phyloP scores from a whole-genome alignment of 169 alveolate species.

The Plasmodium falciparum region DNA sequence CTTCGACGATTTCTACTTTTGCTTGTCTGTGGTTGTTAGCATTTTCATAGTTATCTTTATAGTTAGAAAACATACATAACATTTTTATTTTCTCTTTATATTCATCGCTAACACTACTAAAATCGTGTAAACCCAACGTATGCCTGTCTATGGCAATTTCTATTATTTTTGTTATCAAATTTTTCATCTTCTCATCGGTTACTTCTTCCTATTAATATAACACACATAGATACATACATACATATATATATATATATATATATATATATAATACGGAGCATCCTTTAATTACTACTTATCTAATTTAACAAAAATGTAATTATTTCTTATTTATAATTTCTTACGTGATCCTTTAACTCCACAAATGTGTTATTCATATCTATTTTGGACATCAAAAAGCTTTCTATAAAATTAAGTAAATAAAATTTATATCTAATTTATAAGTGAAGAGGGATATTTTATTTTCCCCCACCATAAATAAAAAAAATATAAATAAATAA shows the following conservation, averaged over 20 bases:
- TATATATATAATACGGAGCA: too few species aligned
- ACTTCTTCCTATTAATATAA: conserved; percentile 19
- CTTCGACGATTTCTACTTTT: conserved; percentile 24
- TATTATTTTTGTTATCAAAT: conserved; percentile 6
- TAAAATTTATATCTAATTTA: too few species aligned
- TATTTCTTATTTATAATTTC: background rate
- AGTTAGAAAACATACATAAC: conserved; percentile 57
- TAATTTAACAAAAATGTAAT: too few species aligned
- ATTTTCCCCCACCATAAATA: too few species aligned
- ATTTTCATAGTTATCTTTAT: conserved; percentile 48
- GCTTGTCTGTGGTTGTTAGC: conserved; percentile 58
- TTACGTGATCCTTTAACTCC: conserved; percentile 42
- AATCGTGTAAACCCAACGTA: conserved; percentile 1
- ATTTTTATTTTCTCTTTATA: conserved; percentile 20
- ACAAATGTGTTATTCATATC: conserved; percentile 23
- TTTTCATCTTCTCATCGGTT: conserved; percentile 10
- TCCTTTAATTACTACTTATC: too few species aligned
- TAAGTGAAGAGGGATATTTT: too few species aligned
- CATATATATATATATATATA: conserved; percentile 4
- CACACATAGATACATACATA: background rate
- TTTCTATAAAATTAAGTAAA: conserved; percentile 9
- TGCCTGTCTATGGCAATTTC: conserved; percentile 9
- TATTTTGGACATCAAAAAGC: conserved; percentile 2
- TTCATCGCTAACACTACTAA: background rate
- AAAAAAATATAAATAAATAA: conserved; percentile 9